Evolutionary conservation across 1,284 basidiomycete genomes (phyloP).

Genomic region (Ganoderma leucocontextum): DNA sequence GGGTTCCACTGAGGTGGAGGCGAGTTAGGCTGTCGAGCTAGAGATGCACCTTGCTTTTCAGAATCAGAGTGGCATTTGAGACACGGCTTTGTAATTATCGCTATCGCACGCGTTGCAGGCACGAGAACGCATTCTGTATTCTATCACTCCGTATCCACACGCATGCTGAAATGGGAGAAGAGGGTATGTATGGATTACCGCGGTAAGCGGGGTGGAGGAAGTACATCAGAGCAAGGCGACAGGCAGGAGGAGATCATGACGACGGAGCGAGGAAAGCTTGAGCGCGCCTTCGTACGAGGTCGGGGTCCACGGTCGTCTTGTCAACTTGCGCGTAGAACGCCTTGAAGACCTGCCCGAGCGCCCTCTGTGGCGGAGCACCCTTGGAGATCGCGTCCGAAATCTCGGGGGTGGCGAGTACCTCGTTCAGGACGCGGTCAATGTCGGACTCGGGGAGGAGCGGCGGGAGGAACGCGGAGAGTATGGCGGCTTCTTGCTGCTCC

Average conservation of each 20-base stretch:
- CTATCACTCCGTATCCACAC: neutral
- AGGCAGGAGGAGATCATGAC: neutral
- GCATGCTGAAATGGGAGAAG: neutral
- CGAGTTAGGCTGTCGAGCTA: neutral
- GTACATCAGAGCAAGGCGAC: neutral
- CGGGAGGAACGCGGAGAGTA: conserved; percentile 66
- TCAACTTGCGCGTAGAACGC: conserved; percentile 69
- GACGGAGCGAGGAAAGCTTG: conserved; percentile 47
- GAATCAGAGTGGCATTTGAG: neutral
- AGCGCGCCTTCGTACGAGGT: conserved; percentile 61
- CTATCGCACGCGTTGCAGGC: neutral
- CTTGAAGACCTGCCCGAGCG: conserved; percentile 62
- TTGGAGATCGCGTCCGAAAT: conserved; percentile 31
- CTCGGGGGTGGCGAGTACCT: conserved; percentile 47
- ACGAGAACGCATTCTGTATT: neutral
- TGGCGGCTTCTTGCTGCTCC: conserved; percentile 62
- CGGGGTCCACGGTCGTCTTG: conserved; percentile 62
- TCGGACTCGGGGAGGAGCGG: conserved; percentile 61
- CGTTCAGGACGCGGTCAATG: conserved; percentile 58
- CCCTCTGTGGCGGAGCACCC: conserved; percentile 43
- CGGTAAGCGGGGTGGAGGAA: neutral
- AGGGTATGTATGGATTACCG: neutral
- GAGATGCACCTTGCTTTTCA: neutral
- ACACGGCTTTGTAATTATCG: neutral
- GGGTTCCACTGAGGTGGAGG: neutral